phyloP scores from a whole-genome alignment of 495 filamentous ascomycete genomes.

The Xylaria palmicola region DNA sequence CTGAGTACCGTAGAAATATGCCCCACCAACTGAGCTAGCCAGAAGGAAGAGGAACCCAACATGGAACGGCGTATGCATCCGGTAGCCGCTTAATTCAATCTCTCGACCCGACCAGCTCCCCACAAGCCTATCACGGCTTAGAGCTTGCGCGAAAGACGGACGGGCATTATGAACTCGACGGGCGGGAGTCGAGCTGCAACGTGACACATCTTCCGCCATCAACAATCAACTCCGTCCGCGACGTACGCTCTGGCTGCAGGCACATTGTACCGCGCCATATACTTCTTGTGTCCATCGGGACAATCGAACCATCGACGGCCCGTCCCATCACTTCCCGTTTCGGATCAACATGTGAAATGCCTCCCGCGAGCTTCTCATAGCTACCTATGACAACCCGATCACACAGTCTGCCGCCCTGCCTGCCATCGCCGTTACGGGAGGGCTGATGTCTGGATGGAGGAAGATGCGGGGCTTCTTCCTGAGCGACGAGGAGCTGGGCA shows the following conservation, averaged over 20 bases:
- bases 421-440: conserved; percentile 15
- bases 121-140: background rate
- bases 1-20: background rate
- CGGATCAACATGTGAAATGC: conserved; percentile 16
- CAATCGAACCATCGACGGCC: background rate
- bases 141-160: too few relatives aligned
- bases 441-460: conserved; percentile 27
- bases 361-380: background rate
- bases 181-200: background rate
- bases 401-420: conserved; percentile 1
- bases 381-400: conserved; percentile 4
- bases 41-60: background rate
- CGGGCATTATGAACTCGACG: background rate
- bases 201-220: background rate
- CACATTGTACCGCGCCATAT: background rate
- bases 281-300: background rate
- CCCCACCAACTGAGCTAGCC: background rate
- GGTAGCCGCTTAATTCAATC: background rate
- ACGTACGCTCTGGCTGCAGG: background rate
- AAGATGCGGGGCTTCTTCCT: conserved; percentile 42
- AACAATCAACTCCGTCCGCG: background rate
- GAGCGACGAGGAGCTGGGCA: conserved; percentile 45
- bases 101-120: too few relatives aligned
- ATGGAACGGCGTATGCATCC: background rate
- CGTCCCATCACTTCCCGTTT: background rate